phyloP scores from a whole-genome alignment of 208 protist species.

The Leishmania braziliensis region DNA sequence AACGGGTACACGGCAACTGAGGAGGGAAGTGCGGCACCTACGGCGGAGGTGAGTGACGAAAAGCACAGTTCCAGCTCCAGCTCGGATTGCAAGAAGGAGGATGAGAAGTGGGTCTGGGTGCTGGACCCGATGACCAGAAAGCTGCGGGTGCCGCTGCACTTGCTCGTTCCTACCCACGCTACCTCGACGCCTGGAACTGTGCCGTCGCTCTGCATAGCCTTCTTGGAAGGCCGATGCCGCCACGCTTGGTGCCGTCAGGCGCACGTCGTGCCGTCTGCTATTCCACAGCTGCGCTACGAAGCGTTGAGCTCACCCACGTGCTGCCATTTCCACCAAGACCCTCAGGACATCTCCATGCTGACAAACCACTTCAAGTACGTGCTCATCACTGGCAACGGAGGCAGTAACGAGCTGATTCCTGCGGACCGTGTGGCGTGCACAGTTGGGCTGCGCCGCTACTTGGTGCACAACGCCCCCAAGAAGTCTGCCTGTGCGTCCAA shows the following conservation, averaged over 20 bases:
- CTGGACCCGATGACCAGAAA: conserved; percentile 88
- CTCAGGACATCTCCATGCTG: conserved; percentile 74
- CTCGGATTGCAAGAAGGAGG: conserved; percentile 40
- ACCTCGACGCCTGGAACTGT: conserved; percentile 82
- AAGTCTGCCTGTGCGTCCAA: conserved; percentile 19
- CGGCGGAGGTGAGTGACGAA: conserved; percentile 34
- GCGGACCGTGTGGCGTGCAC: conserved; percentile 78
- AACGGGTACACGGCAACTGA: conserved; percentile 23
- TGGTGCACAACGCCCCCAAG: conserved; percentile 70
- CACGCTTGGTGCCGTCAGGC: conserved; percentile 90
- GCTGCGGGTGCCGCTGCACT: conserved; percentile 74
- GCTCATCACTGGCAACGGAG: conserved; percentile 65
- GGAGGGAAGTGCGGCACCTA: conserved; percentile 21
- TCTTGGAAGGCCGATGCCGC: conserved; percentile 83
- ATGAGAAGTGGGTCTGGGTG: conserved; percentile 88
- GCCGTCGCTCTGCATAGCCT: conserved; percentile 86
- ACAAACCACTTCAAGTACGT: conserved; percentile 71
- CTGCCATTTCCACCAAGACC: conserved; percentile 81
- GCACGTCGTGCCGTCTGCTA: conserved; percentile 71
- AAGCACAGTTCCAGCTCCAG: conserved; percentile 36
- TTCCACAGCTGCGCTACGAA: conserved; percentile 82
- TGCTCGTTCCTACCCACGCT: conserved; percentile 80
- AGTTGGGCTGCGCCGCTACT: conserved; percentile 80
- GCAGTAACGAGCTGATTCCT: conserved; percentile 73
- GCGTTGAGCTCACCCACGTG: conserved; percentile 86